Base-by-base conservation (phyloP, 179 eudicot species). In the Spinacia oleracea region DNA sequence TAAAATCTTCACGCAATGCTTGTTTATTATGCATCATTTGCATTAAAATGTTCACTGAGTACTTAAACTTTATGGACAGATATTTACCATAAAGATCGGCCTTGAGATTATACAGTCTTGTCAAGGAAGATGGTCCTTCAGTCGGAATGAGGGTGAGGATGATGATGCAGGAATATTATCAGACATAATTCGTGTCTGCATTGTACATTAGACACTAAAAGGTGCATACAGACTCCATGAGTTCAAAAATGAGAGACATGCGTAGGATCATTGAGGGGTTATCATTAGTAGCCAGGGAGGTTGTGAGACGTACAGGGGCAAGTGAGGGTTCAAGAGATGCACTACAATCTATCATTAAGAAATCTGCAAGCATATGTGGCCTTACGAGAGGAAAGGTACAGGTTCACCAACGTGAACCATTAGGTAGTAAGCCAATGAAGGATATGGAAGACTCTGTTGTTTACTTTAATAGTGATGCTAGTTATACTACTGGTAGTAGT, bases 321-420 rank as follows among this genome's bases (percentile, higher is more conserved):
- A 59, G 48, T 58, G 84, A 76, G 56, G 66, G 42, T 38, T 40
- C 63, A 12, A 1, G 27, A 50, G 80, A 81, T 10, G 83, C 83
- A 23, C 72, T 91, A 6, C 84, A 83, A 51, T 79, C 92, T 78
- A 53, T 91, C 32, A 66, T 87, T 12, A 90, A 90, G 79, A 85
- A 76, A 38, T 84, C 90, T 58, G 66, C 99, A 12, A 87, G 85
- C 60, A 5, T 87, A 32, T 77, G 86, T 32, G 97, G 99, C 4
- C 91, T 94, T 82, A 96, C 99, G 15, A 88, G 85, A 77, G 97
- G 99, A 72, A 87, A 81, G 25, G 65, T 81, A 23, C 94, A 76
- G 20, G 50, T 48, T 77, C 69, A 73, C 45, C 63, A 76, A 64
- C 65, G 3, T 23, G 62, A 21, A 50, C n/a, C 12, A 10, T 42